These are phyloP conservation scores for Picea abies DNA, from an alignment of 83 land plant genomes.

Conservation along the genomic window DNA sequence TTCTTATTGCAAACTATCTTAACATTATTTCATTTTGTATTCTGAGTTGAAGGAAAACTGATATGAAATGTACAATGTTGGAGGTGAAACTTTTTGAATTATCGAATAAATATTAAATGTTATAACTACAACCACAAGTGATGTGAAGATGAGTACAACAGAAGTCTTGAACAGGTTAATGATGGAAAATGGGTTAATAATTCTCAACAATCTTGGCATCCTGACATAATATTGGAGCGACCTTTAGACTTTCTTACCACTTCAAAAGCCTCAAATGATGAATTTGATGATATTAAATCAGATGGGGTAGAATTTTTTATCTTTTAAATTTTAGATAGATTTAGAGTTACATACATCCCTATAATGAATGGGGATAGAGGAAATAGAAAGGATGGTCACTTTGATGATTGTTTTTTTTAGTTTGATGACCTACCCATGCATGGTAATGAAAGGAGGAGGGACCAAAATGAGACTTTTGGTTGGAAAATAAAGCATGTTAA, in stretches of 20 bases:
- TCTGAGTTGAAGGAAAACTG: background rate
- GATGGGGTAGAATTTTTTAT: conserved; percentile 79
- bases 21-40: background rate
- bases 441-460: conserved; percentile 1
- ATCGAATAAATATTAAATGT: no score
- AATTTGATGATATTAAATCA: conserved; percentile 71
- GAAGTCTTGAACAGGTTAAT: no score
- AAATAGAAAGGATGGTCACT: conserved; percentile 22
- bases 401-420: conserved; percentile 18
- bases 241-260: conserved; percentile 25
- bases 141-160: no score
- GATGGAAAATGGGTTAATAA: no score
- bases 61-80: background rate
- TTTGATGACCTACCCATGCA: conserved; percentile 5
- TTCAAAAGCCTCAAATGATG: conserved; percentile 63
- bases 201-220: background rate
- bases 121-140: no score
- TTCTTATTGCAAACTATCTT: background rate
- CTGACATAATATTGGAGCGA: conserved; percentile 22
- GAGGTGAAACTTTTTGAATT: no score
- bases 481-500: background rate
- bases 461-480: background rate
- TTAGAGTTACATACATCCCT: conserved; percentile 19
- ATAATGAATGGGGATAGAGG: conserved; percentile 7
- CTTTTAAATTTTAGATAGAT: conserved; percentile 62